Evolutionary conservation across 2,329 filamentous ascomycete species (phyloP).

Genomic region (Pseudonectria buxi): DNA sequence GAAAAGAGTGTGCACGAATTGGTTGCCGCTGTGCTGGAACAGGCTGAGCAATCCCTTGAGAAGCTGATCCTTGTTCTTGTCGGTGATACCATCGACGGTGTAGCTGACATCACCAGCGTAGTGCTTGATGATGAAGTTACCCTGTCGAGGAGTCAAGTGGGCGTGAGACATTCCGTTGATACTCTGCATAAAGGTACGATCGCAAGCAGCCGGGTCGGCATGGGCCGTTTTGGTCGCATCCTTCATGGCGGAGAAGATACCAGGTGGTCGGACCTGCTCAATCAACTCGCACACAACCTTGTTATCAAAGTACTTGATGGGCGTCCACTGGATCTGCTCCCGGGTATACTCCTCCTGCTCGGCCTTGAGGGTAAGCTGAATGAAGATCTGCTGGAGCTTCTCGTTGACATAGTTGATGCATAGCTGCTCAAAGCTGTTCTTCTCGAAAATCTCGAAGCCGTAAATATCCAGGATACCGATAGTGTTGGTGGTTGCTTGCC

Average conservation of each 20-base stretch:
- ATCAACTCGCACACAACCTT: constrained; percentile 98
- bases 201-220: constrained; percentile 87
- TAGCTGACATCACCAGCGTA: constrained; percentile 97
- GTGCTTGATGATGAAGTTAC: constrained; percentile 97
- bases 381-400: constrained; percentile 98
- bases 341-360: constrained; percentile 96
- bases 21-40: constrained; percentile 75
- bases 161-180: constrained; percentile 86
- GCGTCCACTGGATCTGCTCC: constrained; percentile 97
- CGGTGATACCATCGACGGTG: constrained; percentile 91
- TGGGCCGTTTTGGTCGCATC: constrained; percentile 98
- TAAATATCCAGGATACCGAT: constrained; percentile 99
- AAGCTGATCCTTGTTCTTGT: constrained; percentile 98
- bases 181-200: constrained; percentile 91
- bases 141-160: constrained; percentile 86
- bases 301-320: constrained; percentile 99
- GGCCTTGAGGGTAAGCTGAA: constrained; percentile 90
- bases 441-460: constrained; percentile 98
- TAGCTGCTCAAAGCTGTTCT: constrained; percentile 97
- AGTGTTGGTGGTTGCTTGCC: constrained; percentile 68
- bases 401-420: constrained; percentile 99
- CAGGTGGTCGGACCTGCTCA: constrained; percentile 81
- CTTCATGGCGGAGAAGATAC: constrained; percentile 92
- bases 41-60: constrained; percentile 89
- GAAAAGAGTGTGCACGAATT: constrained; percentile 83